These are phyloP conservation scores for Globisporangium spiculum DNA, from an alignment of 352 stramenopile genomes.

Conservation along the genomic window DNA sequence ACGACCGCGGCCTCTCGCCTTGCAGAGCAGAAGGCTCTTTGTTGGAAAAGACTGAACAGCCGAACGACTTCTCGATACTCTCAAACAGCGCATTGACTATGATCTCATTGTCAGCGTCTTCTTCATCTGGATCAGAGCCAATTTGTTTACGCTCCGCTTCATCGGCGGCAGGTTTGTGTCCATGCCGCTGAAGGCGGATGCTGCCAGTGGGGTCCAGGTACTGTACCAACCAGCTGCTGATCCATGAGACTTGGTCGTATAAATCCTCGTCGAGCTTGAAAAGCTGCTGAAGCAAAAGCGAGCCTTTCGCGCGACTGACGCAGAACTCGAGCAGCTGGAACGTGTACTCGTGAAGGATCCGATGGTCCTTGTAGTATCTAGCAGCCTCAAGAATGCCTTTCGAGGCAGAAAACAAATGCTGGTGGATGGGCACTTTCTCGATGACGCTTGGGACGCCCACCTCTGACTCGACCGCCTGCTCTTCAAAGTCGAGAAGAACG, in stretches of 20 bases:
- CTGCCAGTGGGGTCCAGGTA: constrained; percentile 40
- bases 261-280: constrained; percentile 36
- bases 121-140: background rate
- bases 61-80: constrained; percentile 12
- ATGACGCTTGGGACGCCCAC: background rate
- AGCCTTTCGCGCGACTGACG: constrained; percentile 27
- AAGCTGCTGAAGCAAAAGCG: constrained; percentile 32
- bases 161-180: background rate
- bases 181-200: constrained; percentile 12
- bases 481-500: constrained; percentile 33
- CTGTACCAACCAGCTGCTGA: constrained; percentile 41
- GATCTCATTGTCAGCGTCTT: background rate
- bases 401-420: constrained; percentile 54
- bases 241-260: constrained; percentile 36
- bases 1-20: background rate
- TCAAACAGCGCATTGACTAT: constrained; percentile 1
- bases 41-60: constrained; percentile 1
- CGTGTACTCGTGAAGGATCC: constrained; percentile 39
- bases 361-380: constrained; percentile 60
- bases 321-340: constrained; percentile 57
- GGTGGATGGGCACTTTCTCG: constrained; percentile 25
- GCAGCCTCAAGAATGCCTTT: constrained; percentile 57
- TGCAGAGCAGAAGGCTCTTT: background rate
- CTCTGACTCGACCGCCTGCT: background rate
- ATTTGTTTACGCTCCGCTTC: background rate